phyloP scores from a whole-genome alignment of 2,329 filamentous ascomycete genomes.

The Pseudohalonectria lignicola region DNA sequence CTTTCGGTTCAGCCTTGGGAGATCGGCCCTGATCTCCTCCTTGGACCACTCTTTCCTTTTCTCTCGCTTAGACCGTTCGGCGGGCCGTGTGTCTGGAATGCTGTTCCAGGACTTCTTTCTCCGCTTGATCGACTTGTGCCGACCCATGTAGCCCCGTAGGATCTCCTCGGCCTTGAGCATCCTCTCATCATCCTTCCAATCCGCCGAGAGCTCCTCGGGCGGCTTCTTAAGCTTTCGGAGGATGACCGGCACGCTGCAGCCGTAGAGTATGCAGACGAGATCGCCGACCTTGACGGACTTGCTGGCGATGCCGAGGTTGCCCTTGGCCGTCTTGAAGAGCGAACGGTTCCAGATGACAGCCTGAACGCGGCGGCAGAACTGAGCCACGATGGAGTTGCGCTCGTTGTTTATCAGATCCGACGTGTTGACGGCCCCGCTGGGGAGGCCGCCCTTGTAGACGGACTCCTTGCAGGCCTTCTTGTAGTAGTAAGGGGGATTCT shows the following conservation, averaged over 20 bases:
- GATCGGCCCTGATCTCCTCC: neutral
- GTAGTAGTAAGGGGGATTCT: conserved; percentile 15
- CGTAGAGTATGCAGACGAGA: conserved; percentile 12
- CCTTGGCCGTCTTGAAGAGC: conserved; percentile 10
- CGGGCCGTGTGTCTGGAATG: neutral
- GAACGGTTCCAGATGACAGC: conserved; percentile 15
- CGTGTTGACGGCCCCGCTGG: conserved; percentile 10
- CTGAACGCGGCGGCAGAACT: conserved; percentile 15
- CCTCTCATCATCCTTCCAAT: neutral
- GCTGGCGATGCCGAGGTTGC: conserved; percentile 6
- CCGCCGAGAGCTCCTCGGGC: conserved; percentile 3
- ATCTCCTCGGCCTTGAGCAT: neutral
- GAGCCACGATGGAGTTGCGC: conserved; percentile 14
- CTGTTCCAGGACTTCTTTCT: neutral
- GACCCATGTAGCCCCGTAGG: neutral
- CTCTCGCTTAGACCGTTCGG: neutral
- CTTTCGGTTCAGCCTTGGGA: no score
- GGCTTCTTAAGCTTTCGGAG: conserved; percentile 4
- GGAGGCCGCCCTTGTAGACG: conserved; percentile 10
- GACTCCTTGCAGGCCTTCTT: conserved; percentile 13
- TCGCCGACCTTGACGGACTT: conserved; percentile 8
- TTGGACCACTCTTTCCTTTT: neutral
- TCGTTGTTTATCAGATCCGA: conserved; percentile 14
- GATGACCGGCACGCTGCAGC: conserved; percentile 13
- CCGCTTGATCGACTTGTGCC: neutral